Evolutionary conservation across 2,329 filamentous ascomycete genomes (phyloP).

Genomic region (Pleomassaria siparia): DNA sequence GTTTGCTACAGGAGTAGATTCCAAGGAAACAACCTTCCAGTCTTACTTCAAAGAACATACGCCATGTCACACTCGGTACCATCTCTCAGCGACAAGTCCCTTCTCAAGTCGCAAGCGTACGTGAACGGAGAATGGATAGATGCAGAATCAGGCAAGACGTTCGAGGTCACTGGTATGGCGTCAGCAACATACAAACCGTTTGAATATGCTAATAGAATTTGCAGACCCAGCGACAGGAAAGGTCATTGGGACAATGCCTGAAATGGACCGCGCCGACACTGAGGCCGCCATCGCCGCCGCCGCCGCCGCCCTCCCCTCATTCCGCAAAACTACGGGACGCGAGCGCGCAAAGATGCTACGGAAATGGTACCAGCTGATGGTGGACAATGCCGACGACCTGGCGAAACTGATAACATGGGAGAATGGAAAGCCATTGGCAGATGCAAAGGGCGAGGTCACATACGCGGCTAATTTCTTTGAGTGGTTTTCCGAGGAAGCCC

Average conservation of each 20-base stretch:
- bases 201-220: background rate
- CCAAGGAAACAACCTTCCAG: slow-evolving; percentile 33
- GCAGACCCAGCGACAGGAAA: slow-evolving; percentile 78
- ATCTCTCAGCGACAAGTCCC: slow-evolving; percentile 52
- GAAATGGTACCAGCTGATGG: slow-evolving; percentile 79
- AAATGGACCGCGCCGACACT: slow-evolving; percentile 78
- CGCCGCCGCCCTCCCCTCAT: slow-evolving; percentile 69
- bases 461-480: slow-evolving; percentile 46
- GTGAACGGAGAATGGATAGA: slow-evolving; percentile 92
- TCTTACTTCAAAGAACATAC: slow-evolving; percentile 43
- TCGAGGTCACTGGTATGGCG: slow-evolving; percentile 66
- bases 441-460: slow-evolving; percentile 44
- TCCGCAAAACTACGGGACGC: slow-evolving; percentile 71
- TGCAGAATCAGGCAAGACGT: slow-evolving; percentile 85
- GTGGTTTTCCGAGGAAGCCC: slow-evolving; percentile 46
- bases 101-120: slow-evolving; percentile 83
- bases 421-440: slow-evolving; percentile 78
- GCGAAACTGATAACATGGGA: slow-evolving; percentile 85
- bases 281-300: slow-evolving; percentile 83
- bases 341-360: slow-evolving; percentile 73
- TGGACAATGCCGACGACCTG: slow-evolving; percentile 77
- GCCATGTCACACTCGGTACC: slow-evolving; percentile 49
- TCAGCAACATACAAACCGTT: background rate
- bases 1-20: slow-evolving; percentile 33
- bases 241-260: slow-evolving; percentile 79